Conservation (phyloP, 805 yeast species). For the Spathaspora girioi region DNA sequence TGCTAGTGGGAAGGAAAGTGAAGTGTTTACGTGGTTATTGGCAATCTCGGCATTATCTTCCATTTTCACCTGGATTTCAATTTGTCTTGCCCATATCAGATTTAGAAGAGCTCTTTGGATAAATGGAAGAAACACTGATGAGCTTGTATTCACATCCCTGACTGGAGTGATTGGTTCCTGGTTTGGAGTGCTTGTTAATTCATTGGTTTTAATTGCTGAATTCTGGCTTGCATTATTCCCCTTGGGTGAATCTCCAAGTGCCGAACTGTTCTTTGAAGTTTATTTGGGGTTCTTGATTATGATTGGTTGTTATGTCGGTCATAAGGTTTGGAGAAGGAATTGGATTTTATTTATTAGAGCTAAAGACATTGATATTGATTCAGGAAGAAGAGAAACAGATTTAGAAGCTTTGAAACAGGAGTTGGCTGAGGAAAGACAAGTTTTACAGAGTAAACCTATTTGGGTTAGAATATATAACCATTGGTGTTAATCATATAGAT, state of each 20-base stretch:
- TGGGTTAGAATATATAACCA: conserved; percentile 28
- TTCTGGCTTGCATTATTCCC: conserved; percentile 43
- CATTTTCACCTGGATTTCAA: conserved; percentile 40
- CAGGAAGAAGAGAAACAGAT: conserved; percentile 42
- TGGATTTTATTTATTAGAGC: conserved; percentile 35
- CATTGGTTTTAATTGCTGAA: conserved; percentile 38
- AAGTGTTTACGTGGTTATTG: conserved; percentile 37
- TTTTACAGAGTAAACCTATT: conserved; percentile 30
- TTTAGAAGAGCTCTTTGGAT: conserved; percentile 34
- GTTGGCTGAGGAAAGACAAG: conserved; percentile 27
- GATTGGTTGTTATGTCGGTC: conserved; percentile 34
- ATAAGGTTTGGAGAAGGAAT: conserved; percentile 36
- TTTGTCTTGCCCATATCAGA: conserved; percentile 36
- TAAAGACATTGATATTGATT: conserved; percentile 35
- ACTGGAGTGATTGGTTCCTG: conserved; percentile 36
- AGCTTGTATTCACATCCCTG: conserved; percentile 32
- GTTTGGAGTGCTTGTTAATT: conserved; percentile 27
- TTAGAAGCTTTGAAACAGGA: conserved; percentile 35
- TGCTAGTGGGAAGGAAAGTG: conserved; percentile 38
- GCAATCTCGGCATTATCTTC: conserved; percentile 40
- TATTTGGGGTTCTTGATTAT: conserved; percentile 37
- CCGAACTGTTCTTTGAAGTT: conserved; percentile 30
- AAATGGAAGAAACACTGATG: conserved; percentile 34
- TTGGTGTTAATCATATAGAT: conserved; percentile 26
- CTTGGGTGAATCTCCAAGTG: conserved; percentile 32